phyloP scores from a whole-genome alignment of 257 asterid genomes.

The Penstemon barbatus region DNA sequence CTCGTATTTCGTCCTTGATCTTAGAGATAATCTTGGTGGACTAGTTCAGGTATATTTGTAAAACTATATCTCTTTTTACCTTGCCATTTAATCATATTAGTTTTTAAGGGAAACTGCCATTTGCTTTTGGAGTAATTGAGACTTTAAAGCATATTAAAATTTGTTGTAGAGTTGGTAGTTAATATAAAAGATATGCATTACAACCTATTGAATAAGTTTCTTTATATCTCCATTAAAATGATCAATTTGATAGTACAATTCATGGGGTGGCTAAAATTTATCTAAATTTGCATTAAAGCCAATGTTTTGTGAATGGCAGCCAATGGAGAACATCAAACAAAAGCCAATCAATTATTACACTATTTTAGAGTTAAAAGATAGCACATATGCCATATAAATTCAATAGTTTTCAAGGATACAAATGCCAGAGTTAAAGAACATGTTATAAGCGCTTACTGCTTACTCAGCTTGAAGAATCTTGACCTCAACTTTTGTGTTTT shows the following conservation, averaged over 20 bases:
- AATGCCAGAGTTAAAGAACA: not conserved
- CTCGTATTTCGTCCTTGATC: conserved; percentile 85
- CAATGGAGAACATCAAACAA: not conserved
- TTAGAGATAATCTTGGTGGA: conserved; percentile 98
- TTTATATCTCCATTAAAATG: not conserved
- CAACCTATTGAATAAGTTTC: not conserved
- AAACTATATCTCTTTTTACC: conserved; percentile 8
- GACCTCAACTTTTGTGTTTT: not conserved
- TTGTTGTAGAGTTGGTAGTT: conserved; percentile 15
- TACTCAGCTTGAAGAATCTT: conserved; percentile 12
- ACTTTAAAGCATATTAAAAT: not conserved
- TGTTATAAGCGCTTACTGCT: not conserved
- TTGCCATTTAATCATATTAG: conserved; percentile 17
- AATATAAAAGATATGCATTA: not conserved
- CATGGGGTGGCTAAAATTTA: not conserved
- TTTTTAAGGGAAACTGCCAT: conserved; percentile 5
- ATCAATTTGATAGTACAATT: too few relatives aligned
- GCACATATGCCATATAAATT: not conserved
- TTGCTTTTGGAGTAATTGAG: not conserved
- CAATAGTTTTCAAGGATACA: not conserved
- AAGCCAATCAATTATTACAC: not conserved
- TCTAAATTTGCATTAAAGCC: not conserved
- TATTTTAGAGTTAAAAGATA: conserved; percentile 1
- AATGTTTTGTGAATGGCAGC: not conserved
- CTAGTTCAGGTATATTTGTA: conserved; percentile 78